These are phyloP conservation scores for Termitomyces sp. DNA, from an alignment of 768 basidiomycete species.

Conservation along the genomic window DNA sequence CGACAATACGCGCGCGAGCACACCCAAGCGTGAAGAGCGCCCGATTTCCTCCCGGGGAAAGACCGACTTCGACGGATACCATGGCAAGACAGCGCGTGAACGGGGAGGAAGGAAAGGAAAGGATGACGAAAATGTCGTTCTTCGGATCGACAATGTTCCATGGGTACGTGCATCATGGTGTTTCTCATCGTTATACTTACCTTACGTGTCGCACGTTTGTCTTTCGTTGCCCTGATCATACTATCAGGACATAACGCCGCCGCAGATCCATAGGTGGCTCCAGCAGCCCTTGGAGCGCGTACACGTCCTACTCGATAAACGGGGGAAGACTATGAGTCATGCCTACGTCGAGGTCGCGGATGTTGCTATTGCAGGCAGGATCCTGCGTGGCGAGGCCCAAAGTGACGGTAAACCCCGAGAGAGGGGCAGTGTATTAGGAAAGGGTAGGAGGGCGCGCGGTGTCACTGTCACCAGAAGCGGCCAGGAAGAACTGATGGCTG, in stretches of 20 bases:
- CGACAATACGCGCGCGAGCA: constrained; percentile 35
- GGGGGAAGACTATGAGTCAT: constrained; percentile 83
- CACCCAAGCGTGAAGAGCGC: constrained; percentile 33
- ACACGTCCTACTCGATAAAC: constrained; percentile 75
- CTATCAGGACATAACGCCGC: constrained; percentile 77
- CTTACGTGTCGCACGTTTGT: neutral
- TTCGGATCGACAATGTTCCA: constrained; percentile 86
- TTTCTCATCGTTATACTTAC: neutral
- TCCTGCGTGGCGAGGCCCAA: constrained; percentile 54
- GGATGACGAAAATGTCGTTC: constrained; percentile 49
- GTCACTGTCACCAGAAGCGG: constrained; percentile 80
- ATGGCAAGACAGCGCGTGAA: constrained; percentile 6
- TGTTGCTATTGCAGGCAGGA: constrained; percentile 59
- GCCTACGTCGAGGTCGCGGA: constrained; percentile 74
- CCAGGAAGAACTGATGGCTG: constrained; percentile 79
- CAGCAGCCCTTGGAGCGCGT: constrained; percentile 67
- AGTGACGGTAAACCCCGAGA: constrained; percentile 30
- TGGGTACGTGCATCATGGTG: constrained; percentile 50
- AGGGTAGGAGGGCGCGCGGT: constrained; percentile 73
- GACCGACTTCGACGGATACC: constrained; percentile 2
- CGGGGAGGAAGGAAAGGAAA: constrained; percentile 10
- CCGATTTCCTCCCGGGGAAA: neutral
- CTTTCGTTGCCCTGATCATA: constrained; percentile 1
- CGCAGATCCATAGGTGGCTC: constrained; percentile 64
- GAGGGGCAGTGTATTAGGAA: constrained; percentile 64